phyloP scores from a whole-genome alignment of 192 early-diverging fungal species.

The Haplosporangium gracile region DNA sequence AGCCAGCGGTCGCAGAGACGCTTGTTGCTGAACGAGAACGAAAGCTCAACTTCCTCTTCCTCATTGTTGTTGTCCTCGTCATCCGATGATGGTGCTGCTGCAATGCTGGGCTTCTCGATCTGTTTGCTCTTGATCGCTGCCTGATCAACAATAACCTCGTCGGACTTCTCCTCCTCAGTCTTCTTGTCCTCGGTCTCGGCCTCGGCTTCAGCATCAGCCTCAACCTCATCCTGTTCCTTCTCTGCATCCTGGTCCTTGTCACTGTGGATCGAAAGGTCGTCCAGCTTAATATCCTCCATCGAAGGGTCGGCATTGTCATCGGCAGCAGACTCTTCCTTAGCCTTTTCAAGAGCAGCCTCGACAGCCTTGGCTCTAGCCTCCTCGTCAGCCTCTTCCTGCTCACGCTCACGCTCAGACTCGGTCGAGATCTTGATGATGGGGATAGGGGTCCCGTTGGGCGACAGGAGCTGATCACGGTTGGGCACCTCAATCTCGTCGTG shows the following conservation, averaged over 20 bases:
- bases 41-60: conserved; percentile 61
- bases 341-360: conserved; percentile 28
- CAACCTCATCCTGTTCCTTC: conserved; percentile 35
- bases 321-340: neutral
- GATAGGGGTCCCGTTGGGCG: conserved; percentile 48
- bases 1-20: conserved; percentile 99
- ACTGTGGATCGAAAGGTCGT: conserved; percentile 36
- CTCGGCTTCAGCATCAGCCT: conserved; percentile 58
- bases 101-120: conserved; percentile 64
- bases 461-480: conserved; percentile 40
- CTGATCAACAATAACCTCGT: conserved; percentile 6
- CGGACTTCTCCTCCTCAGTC: conserved; percentile 15
- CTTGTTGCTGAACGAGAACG: conserved; percentile 92
- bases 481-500: conserved; percentile 29
- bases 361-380: conserved; percentile 35
- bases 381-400: conserved; percentile 43
- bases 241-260: conserved; percentile 37
- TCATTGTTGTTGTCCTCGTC: conserved; percentile 19
- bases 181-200: conserved; percentile 47
- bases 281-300: conserved; percentile 53
- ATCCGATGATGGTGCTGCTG: conserved; percentile 31
- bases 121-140: conserved; percentile 53
- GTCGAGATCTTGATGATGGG: conserved; percentile 56
- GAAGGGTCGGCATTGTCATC: conserved; percentile 43
- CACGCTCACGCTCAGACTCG: conserved; percentile 49